phyloP scores from a whole-genome alignment of 1,284 basidiomycete species.

The Ustilago tritici region DNA sequence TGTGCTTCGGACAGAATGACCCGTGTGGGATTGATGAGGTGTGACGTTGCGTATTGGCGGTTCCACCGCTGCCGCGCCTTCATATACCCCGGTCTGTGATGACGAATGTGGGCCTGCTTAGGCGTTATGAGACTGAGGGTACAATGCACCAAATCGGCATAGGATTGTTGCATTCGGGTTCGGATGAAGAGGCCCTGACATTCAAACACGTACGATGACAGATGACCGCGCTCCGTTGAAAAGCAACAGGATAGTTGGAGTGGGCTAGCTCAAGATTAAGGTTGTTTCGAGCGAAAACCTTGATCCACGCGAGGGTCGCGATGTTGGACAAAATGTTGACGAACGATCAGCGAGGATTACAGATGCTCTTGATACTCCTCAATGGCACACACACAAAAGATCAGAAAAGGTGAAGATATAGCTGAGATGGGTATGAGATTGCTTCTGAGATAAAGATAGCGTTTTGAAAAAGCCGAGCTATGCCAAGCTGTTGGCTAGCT shows the following conservation, averaged over 20 bases:
- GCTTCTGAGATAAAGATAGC: slow-evolving; percentile 11
- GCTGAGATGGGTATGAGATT: slow-evolving; percentile 34
- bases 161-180: background rate
- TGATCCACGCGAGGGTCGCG: background rate
- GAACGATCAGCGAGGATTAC: background rate
- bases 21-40: background rate
- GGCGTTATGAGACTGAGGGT: background rate
- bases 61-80: background rate
- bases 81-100: background rate
- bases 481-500: background rate
- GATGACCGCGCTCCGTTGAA: background rate
- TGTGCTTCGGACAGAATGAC: background rate
- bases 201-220: background rate
- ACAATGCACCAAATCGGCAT: background rate
- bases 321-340: slow-evolving; percentile 1
- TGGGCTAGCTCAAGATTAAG: slow-evolving; percentile 2
- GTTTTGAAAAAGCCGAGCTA: slow-evolving; percentile 14
- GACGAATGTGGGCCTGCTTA: background rate
- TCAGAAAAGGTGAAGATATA: background rate
- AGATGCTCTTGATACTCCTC: background rate
- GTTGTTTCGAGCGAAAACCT: background rate
- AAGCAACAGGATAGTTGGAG: background rate
- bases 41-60: background rate
- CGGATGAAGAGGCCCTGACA: background rate
- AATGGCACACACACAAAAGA: background rate